These are phyloP conservation scores for Malania oleifera DNA, from an alignment of 164 flowering plant species.

Conservation along the genomic window DNA sequence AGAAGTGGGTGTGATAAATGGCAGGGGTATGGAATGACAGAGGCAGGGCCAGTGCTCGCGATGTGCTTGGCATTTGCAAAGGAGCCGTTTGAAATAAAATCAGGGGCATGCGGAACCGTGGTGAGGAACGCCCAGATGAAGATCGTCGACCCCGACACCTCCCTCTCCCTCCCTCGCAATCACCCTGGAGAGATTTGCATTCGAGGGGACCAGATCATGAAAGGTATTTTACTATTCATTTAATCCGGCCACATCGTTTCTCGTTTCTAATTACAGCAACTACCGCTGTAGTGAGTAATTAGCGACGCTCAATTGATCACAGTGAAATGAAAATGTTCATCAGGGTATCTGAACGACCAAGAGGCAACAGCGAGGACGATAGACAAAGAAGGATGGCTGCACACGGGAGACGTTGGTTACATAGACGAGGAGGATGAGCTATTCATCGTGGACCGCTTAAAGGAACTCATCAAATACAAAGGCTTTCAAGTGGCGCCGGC, in stretches of 20 bases:
- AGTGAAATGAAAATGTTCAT: too few relatives aligned
- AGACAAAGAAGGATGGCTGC: conserved; percentile 88
- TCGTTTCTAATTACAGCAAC: not conserved
- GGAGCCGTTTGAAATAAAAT: conserved; percentile 73
- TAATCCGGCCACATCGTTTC: not conserved
- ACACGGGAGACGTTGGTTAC: conserved; percentile 87
- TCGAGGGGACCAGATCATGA: conserved; percentile 87
- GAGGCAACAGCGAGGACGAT: conserved; percentile 73
- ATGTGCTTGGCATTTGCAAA: conserved; percentile 94
- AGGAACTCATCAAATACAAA: conserved; percentile 88
- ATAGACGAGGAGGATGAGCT: conserved; percentile 87
- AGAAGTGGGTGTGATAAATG: too few relatives aligned
- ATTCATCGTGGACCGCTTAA: conserved; percentile 85
- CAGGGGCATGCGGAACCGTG: conserved; percentile 91
- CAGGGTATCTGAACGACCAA: conserved; percentile 83
- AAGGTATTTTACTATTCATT: conserved; percentile 44
- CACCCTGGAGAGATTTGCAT: conserved; percentile 96
- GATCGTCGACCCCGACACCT: conserved; percentile 70
- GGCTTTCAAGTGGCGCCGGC: conserved; percentile 98
- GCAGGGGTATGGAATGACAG: conserved; percentile 99
- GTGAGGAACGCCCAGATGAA: conserved; percentile 90
- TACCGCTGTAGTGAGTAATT: too few relatives aligned
- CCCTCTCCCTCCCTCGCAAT: conserved; percentile 59
- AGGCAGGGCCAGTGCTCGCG: conserved; percentile 85
- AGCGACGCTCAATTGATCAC: too few relatives aligned